Conservation (phyloP, 345 rosid genomes). For the Gossypium sturtianum region DNA sequence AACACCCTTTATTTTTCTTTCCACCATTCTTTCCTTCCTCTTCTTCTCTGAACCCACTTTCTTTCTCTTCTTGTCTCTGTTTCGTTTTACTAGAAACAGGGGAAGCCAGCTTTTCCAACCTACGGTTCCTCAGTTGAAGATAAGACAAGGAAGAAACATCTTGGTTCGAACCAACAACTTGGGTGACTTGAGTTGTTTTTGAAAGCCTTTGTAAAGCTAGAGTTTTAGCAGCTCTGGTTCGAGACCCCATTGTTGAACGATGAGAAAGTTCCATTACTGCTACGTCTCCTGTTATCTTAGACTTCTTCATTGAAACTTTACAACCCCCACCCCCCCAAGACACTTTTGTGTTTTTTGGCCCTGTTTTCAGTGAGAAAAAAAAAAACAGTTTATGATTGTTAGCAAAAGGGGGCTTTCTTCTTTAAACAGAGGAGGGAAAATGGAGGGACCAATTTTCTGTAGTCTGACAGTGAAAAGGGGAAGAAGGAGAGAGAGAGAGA, state of each 20-base stretch:
- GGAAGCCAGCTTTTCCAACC: conserved; percentile 4
- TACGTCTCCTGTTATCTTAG: conserved; percentile 18
- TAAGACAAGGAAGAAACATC: conserved; percentile 6
- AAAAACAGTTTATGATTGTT: too few species aligned
- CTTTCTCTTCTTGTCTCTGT: not conserved
- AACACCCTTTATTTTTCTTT: not conserved
- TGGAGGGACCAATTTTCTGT: not conserved
- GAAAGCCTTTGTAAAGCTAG: conserved; percentile 33
- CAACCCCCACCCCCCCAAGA: conserved; percentile 6
- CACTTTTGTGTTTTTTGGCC: too few species aligned
- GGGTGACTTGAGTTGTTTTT: not conserved
- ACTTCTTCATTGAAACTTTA: conserved; percentile 30
- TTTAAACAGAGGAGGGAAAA: not conserved
- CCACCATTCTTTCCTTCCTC: not conserved
- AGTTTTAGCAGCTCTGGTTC: conserved; percentile 39
- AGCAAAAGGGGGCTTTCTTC: not conserved
- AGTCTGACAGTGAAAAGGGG: not conserved
- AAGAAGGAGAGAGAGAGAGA: not conserved
- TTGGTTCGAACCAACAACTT: not conserved
- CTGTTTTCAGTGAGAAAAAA: not conserved
- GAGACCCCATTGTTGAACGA: conserved; percentile 22
- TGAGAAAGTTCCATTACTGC: conserved; percentile 26
- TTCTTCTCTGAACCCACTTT: not conserved
- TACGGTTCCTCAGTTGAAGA: conserved; percentile 12
- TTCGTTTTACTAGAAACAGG: not conserved